Base-by-base conservation (phyloP, 2,329 filamentous ascomycete genomes). In the Davidsoniella eucalypti region DNA sequence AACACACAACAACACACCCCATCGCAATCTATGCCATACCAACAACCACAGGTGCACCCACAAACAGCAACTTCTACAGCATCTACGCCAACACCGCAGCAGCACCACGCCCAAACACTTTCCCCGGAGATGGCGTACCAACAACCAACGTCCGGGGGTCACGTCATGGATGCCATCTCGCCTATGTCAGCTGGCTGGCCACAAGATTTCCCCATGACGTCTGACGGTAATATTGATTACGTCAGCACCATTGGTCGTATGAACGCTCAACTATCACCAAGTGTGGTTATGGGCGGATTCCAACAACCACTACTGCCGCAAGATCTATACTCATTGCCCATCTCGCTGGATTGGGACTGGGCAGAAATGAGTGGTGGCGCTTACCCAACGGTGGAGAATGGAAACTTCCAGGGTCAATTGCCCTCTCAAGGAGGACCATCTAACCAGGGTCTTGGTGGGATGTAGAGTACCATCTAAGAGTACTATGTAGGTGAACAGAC, bases 261-360 rank as follows among this genome's bases (percentile, higher is more conserved):
- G 61, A 29, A 41, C 38, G 12, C 23, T 25, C 26, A 25, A 17
- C 5, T 39, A 25, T 25, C 21, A 8, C 43, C 45, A 38, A 26
- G 41, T n/a, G 53, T 63, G 44, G 54, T 60, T 41, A 55, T 57
- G 5, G 60, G 61, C n/a, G 60, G 60, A 6, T 87, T 88, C 60
- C 82, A 88, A 59, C 84, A 93, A 57, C 88, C 88, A 0, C 82
- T 94, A 59, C 78, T 96, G 18, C 90, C 92, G 4, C 87, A 90
- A 58, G 92, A 96, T 65, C 66, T 96, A 23, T 98, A 92, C 79
- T 84, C 90, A 63, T 81, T 96, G 76, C 88, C 90, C 1, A 94
- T 94, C 81, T 93, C 86, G 2, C 73, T 96, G 18, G 90, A 96
- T 61, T 95, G 88, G 87, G 87, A 76, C 59, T 81, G 76, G 75